Conservation (phyloP, 169 alveolate genomes). For the Eimeria acervulina region DNA sequence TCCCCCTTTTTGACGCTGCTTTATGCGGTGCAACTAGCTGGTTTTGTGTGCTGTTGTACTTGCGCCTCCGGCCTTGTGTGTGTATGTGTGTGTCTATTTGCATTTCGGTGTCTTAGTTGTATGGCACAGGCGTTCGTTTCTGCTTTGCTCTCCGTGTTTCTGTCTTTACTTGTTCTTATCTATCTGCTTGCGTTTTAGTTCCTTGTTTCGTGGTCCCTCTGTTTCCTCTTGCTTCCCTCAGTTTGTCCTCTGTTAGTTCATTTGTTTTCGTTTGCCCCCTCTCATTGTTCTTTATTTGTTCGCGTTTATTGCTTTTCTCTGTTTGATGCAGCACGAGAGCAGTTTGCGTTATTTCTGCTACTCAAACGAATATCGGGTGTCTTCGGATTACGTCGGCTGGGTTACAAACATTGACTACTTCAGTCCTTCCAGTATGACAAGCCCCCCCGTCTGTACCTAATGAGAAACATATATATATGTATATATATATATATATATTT, state of each 20-base stretch:
- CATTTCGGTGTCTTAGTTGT: no score
- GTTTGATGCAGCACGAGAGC: constrained; percentile 36
- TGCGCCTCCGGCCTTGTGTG: no score
- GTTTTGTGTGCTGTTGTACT: no score
- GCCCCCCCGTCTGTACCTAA: not conserved
- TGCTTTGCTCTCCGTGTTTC: no score
- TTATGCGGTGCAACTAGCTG: no score
- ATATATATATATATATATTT: no score
- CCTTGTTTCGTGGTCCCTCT: not conserved
- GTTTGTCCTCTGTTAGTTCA: not conserved
- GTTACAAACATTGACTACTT: constrained; percentile 92
- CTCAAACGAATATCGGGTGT: constrained; percentile 91
- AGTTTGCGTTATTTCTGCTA: constrained; percentile 90
- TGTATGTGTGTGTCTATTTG: no score
- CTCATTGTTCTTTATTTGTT: not conserved
- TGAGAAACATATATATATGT: no score
- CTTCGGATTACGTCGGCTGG: constrained; percentile 92
- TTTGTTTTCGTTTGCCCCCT: not conserved
- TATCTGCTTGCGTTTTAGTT: not conserved
- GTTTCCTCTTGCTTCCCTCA: not conserved
- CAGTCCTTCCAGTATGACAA: constrained; percentile 86
- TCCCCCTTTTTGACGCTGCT: no score
- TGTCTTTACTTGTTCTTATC: not conserved
- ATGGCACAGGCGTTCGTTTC: no score
- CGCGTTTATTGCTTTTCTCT: not conserved